Evolutionary conservation across 2,329 filamentous ascomycete genomes (phyloP), one percentile per base, ranked within the genome.

Genomic region (Alternaria sp.): DNA sequence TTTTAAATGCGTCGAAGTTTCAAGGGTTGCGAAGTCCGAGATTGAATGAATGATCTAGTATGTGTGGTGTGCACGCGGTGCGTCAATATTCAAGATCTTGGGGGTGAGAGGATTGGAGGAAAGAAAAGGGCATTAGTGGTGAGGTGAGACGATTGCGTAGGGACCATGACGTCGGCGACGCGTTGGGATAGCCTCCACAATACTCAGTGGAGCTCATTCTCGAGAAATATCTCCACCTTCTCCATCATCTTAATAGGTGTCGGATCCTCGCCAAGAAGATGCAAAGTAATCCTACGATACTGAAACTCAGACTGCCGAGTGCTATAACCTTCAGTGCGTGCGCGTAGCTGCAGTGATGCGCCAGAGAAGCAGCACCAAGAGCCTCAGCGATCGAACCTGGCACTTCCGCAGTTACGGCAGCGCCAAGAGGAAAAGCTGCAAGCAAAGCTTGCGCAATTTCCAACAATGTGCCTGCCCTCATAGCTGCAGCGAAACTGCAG

Each of bases 211-310:
- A 63, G 70, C 40, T 59, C 59, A 39, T 72, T 72, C 53, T 71
- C 69, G 37, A 72, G 54, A 44, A 70, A 72, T 2, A 70, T 60
- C 54, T 72, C 67, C 10, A 66, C 68, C 63, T 68, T 70, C n/a
- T 67, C 55, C n/a, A 61, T 66, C 68, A 70, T 72, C 62, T 72
- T 72, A 17, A 17, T 17, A 9, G 60, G 62, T 6, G 58, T 63
- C 21, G 71, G 29, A 56, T 72, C 68, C 44, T 70, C 62, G 39
- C 66, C 69, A 11, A 62, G 33, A 71, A 60, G 44, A 65, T 66
- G 17, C 63, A 67, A 28, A 69, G 59, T 10, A 71, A 36, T 1
- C 58, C 63, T n/a, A 67, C 40, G 11, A 68, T 41, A 28, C 67
- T 66, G 45, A 71, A 71, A 31, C 66, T 63, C 54, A 71, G 41